phyloP scores from a whole-genome alignment of 2,329 filamentous ascomycete genomes.

The Nothophaeocryptopus gaeumannii region DNA sequence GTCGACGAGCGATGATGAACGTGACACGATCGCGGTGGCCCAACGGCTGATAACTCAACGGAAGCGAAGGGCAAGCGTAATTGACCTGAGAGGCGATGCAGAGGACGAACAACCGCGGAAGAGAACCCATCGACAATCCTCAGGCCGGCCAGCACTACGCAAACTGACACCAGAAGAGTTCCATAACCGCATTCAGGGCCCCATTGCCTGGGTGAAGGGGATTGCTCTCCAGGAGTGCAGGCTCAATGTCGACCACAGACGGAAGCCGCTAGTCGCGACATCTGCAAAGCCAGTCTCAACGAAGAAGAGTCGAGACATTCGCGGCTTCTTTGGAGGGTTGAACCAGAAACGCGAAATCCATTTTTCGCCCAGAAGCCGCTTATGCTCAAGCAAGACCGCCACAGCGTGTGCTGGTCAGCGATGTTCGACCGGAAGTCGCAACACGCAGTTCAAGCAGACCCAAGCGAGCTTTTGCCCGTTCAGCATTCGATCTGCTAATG shows the following conservation, averaged over 20 bases:
- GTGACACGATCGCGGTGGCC: not conserved
- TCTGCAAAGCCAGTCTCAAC: not conserved
- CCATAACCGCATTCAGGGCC: not conserved
- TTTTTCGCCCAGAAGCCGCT: not conserved
- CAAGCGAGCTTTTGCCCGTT: not conserved
- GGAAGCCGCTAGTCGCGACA: too few species aligned
- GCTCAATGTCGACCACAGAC: too few species aligned
- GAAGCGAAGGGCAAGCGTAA: not conserved
- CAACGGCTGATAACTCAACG: not conserved
- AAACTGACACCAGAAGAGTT: constrained; percentile 1
- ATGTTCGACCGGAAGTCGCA: not conserved
- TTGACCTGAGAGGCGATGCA: not conserved
- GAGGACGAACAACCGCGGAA: not conserved
- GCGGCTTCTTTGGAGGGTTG: not conserved
- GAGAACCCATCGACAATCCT: not conserved
- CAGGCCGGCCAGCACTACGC: not conserved
- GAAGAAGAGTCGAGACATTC: not conserved
- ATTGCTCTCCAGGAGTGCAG: not conserved
- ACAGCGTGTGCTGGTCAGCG: not conserved
- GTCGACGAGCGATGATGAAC: constrained; percentile 3
- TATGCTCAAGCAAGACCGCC: too few species aligned
- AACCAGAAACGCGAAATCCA: too few species aligned
- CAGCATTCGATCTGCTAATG: not conserved
- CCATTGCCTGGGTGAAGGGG: not conserved
- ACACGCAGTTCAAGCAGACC: not conserved